Conservation (phyloP, 2,329 filamentous ascomycete species). For the Teratosphaeria nubilosa region DNA sequence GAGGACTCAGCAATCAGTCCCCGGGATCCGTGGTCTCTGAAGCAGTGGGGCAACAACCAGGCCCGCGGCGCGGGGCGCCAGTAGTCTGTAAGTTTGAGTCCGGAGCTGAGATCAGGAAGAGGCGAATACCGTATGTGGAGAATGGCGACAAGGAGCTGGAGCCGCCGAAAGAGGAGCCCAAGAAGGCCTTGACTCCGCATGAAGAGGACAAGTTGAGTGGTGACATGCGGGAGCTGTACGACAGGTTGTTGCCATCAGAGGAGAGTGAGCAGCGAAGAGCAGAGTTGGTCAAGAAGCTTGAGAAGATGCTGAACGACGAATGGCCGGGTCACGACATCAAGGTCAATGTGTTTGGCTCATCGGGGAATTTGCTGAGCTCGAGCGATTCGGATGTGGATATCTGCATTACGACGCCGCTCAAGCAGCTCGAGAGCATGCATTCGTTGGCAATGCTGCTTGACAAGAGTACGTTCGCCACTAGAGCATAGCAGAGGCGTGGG, state of each 20-base stretch:
- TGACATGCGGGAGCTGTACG: conserved; percentile 79
- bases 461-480: conserved; percentile 53
- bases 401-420: conserved; percentile 88
- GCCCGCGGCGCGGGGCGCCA: conserved; percentile 46
- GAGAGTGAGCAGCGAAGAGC: conserved; percentile 67
- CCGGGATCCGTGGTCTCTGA: conserved; percentile 87
- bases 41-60: conserved; percentile 56
- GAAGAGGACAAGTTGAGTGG: conserved; percentile 66
- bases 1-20: conserved; percentile 63
- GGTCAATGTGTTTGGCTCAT: conserved; percentile 95
- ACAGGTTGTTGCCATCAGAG: conserved; percentile 69
- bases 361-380: conserved; percentile 86
- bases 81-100: conserved; percentile 80
- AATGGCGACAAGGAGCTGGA: conserved; percentile 72
- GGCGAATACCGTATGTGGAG: conserved; percentile 77
- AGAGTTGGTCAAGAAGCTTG: conserved; percentile 74
- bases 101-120: conserved; percentile 65
- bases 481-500: not conserved
- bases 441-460: conserved; percentile 78
- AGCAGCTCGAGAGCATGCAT: conserved; percentile 80
- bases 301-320: conserved; percentile 75
- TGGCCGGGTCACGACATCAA: conserved; percentile 87
- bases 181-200: conserved; percentile 58
- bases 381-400: conserved; percentile 98
- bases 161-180: conserved; percentile 56